Evolutionary conservation across 306 rosid species (phyloP).

Genomic region (Vigna nakashimae): DNA sequence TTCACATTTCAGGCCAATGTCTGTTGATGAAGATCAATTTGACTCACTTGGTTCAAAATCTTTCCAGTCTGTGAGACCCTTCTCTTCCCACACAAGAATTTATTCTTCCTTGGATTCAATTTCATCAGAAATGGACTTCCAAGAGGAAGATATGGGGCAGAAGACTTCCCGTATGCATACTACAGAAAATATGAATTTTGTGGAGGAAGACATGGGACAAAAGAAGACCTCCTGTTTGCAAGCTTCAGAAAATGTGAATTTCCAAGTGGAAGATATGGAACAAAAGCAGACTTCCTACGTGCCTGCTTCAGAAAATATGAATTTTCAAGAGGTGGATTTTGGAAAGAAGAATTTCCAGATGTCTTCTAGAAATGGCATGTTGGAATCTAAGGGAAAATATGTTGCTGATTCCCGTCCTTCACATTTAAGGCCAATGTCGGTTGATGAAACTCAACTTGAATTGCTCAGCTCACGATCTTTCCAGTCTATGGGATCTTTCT

Average conservation of each 20-base stretch:
- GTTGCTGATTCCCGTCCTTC: constrained; percentile 48
- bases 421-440: constrained; percentile 73
- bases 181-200: constrained; percentile 42
- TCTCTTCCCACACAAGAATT: constrained; percentile 64
- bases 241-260: constrained; percentile 43
- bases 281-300: constrained; percentile 37
- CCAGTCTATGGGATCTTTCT: constrained; percentile 60
- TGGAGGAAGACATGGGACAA: constrained; percentile 44
- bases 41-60: constrained; percentile 54
- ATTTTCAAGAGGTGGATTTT: constrained; percentile 46
- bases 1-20: constrained; percentile 67
- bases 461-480: constrained; percentile 57
- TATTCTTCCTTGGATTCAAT: constrained; percentile 53
- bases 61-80: constrained; percentile 49
- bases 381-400: constrained; percentile 52
- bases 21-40: constrained; percentile 75
- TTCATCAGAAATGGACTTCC: constrained; percentile 41
- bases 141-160: constrained; percentile 41
- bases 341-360: constrained; percentile 34
- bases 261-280: constrained; percentile 50
- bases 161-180: constrained; percentile 33
- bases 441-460: constrained; percentile 81
- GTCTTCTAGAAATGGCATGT: constrained; percentile 47
- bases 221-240: constrained; percentile 34
- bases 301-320: constrained; percentile 44